These are phyloP conservation scores for Stephania cephalantha DNA, from an alignment of 164 flowering plant genomes.

Conservation along the genomic window DNA sequence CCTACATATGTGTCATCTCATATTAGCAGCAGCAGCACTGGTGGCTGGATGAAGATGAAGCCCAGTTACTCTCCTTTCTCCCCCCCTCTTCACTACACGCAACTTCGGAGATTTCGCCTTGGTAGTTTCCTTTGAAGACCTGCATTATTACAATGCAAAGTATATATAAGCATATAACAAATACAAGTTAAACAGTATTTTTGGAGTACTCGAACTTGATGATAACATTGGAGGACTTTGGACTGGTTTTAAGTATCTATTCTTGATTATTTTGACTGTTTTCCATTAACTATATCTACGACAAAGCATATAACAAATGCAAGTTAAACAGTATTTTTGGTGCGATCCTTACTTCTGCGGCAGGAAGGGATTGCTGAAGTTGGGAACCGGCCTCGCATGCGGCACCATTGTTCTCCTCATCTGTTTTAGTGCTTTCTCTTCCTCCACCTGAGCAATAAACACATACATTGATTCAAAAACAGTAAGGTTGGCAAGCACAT, in stretches of 20 bases:
- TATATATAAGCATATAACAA: too few species aligned
- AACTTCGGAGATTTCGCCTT: constrained; percentile 75
- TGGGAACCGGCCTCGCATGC: constrained; percentile 89
- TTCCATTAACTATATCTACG: too few species aligned
- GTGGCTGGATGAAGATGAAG: constrained; percentile 18
- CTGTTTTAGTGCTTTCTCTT: constrained; percentile 90
- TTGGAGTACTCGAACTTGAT: too few species aligned
- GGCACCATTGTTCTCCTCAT: constrained; percentile 86
- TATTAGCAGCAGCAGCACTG: constrained; percentile 38
- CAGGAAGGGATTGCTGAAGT: constrained; percentile 65
- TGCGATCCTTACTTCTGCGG: constrained; percentile 58
- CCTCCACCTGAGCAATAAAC: constrained; percentile 57
- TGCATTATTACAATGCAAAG: constrained; percentile 12
- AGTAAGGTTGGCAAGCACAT: neutral
- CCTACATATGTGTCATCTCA: constrained; percentile 47
- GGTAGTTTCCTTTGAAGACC: constrained; percentile 66
- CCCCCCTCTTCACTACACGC: constrained; percentile 42
- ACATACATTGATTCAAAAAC: too few species aligned
- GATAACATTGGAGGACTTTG: too few species aligned
- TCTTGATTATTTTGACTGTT: too few species aligned
- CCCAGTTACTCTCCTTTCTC: constrained; percentile 29
- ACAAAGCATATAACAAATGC: too few species aligned
- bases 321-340: too few species aligned
- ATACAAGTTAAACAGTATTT: too few species aligned
- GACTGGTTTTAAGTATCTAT: too few species aligned